Conservation (phyloP, 176 grass and related monocot species). For the Metroxylon sagu region DNA sequence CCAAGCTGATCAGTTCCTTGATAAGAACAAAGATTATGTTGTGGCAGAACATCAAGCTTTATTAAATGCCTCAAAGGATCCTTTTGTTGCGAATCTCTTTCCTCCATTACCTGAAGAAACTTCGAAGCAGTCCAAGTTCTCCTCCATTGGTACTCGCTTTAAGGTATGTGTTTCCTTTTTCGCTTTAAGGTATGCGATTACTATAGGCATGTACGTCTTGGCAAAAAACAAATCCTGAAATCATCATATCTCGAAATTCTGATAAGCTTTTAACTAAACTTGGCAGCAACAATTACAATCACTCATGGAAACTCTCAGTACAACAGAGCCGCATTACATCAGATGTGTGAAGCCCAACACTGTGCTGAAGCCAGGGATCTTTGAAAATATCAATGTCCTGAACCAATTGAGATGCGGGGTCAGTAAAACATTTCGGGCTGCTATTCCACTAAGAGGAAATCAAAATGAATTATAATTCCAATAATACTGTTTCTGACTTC, state of each 20-base stretch:
- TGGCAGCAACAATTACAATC: slow-evolving; percentile 98
- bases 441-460: too few relatives aligned
- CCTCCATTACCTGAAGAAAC: slow-evolving; percentile 75
- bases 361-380: slow-evolving; percentile 84
- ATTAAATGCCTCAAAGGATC: slow-evolving; percentile 68
- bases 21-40: slow-evolving; percentile 99
- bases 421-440: slow-evolving; percentile 15
- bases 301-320: slow-evolving; percentile 88
- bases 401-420: slow-evolving; percentile 94
- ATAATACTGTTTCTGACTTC: neutral
- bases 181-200: slow-evolving; percentile 82
- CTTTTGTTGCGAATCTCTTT: slow-evolving; percentile 84
- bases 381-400: slow-evolving; percentile 79
- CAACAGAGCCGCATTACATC: slow-evolving; percentile 96
- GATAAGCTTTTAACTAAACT: slow-evolving; percentile 11
- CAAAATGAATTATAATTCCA: too few relatives aligned
- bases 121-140: slow-evolving; percentile 96
- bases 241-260: neutral
- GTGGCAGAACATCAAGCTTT: slow-evolving; percentile 95
- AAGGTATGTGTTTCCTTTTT: slow-evolving; percentile 28
- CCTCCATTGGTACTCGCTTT: slow-evolving; percentile 90
- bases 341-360: slow-evolving; percentile 92
- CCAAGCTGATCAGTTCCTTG: slow-evolving; percentile 89
- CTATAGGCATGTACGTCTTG: neutral
- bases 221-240: too few relatives aligned